Percentiles rank a stretch among this genome's conserved stretches.
Evolutionary conservation across 208 protist species (phyloP).

Genomic region (Wallacemonas sp.): DNA sequence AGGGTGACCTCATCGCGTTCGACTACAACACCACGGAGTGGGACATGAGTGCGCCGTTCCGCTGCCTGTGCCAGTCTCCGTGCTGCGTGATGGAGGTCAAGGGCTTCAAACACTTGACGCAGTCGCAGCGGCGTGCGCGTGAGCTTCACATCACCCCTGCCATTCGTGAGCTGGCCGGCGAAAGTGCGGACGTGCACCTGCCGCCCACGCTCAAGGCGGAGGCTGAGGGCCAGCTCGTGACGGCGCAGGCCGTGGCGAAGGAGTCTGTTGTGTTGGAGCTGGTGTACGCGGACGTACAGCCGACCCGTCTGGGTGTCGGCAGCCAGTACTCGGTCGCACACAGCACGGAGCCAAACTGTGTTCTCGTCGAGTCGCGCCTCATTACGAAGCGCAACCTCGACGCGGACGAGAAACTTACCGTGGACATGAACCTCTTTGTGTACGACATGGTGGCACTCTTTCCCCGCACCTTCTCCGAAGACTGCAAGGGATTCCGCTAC

Average conservation of each 20-base stretch:
- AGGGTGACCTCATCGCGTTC: slow-evolving; percentile 65
- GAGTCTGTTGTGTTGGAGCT: slow-evolving; percentile 67
- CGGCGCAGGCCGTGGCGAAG: slow-evolving; percentile 26
- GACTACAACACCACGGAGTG: slow-evolving; percentile 89
- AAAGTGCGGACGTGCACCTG: slow-evolving; percentile 43
- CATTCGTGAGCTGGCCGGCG: slow-evolving; percentile 49
- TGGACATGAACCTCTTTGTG: slow-evolving; percentile 88
- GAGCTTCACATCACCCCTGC: slow-evolving; percentile 49
- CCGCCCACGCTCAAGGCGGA: slow-evolving; percentile 35
- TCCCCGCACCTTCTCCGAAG: slow-evolving; percentile 43
- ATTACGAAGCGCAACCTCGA: slow-evolving; percentile 44
- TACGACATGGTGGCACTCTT: slow-evolving; percentile 83
- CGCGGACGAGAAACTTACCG: slow-evolving; percentile 39
- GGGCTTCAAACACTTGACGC: slow-evolving; percentile 80
- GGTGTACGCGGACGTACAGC: slow-evolving; percentile 69
- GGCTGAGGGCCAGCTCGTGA: slow-evolving; percentile 34
- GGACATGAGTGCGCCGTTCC: slow-evolving; percentile 73
- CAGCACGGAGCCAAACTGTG: slow-evolving; percentile 45
- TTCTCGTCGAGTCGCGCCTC: slow-evolving; percentile 79
- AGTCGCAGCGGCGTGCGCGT: slow-evolving; percentile 38
- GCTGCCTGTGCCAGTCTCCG: slow-evolving; percentile 59
- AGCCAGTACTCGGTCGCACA: slow-evolving; percentile 60
- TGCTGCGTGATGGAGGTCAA: slow-evolving; percentile 68
- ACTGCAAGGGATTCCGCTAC: slow-evolving; percentile 71
- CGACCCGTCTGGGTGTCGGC: slow-evolving; percentile 58